phyloP scores from a whole-genome alignment of 2,329 filamentous ascomycete genomes.

The Diaporthe velutina region DNA sequence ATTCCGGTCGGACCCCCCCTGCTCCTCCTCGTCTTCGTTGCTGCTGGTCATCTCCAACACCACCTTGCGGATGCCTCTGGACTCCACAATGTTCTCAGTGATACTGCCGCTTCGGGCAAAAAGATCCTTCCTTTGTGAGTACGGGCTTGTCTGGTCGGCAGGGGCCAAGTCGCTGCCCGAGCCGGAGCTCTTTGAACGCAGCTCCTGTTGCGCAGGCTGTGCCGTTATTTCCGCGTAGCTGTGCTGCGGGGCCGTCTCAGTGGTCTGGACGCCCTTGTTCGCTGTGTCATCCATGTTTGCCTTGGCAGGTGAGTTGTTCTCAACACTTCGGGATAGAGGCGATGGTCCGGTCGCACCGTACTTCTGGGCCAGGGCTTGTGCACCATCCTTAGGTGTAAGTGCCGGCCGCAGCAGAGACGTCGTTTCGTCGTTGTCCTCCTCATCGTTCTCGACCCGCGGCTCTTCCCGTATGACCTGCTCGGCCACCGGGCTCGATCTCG shows the following conservation, averaged over 20 bases:
- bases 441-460: slow-evolving; percentile 39
- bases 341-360: slow-evolving; percentile 61
- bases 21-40: slow-evolving; percentile 50
- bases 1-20: slow-evolving; percentile 13
- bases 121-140: slow-evolving; percentile 33
- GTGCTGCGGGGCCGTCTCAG: slow-evolving; percentile 38
- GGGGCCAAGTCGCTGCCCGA: slow-evolving; percentile 40
- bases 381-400: slow-evolving; percentile 73
- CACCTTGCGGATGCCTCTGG: slow-evolving; percentile 81
- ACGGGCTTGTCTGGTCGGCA: slow-evolving; percentile 34
- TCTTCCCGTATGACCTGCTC: slow-evolving; percentile 41
- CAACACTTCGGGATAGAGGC: slow-evolving; percentile 31
- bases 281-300: slow-evolving; percentile 38
- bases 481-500: slow-evolving; percentile 43
- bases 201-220: slow-evolving; percentile 27
- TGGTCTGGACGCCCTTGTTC: slow-evolving; percentile 45
- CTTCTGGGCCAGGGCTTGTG: slow-evolving; percentile 69
- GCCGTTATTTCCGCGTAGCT: slow-evolving; percentile 34
- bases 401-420: slow-evolving; percentile 62
- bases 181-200: slow-evolving; percentile 31
- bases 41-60: slow-evolving; percentile 65
- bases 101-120: slow-evolving; percentile 80
- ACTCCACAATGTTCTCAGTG: slow-evolving; percentile 82
- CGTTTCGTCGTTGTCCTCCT: slow-evolving; percentile 52
- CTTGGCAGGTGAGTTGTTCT: slow-evolving; percentile 43